Evolutionary conservation across 495 filamentous ascomycete species (phyloP).

Genomic region (Lindgomyces ingoldianus): DNA sequence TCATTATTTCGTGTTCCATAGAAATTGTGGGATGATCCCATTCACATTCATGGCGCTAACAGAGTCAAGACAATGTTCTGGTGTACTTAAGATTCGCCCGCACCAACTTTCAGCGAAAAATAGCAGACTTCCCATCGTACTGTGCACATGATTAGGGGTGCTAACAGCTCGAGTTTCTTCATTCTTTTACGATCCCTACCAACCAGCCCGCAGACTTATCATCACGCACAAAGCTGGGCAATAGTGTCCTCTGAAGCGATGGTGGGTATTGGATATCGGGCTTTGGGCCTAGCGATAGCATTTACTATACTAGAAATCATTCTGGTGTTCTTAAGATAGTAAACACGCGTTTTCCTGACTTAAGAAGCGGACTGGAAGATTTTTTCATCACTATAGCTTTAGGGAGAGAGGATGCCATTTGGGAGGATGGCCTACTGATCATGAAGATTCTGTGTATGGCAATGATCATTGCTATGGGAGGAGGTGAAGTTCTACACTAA

Average conservation of each 20-base stretch:
- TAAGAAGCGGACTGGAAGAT: conserved; percentile 29
- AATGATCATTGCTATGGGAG: conserved; percentile 15
- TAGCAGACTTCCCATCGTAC: too few relatives aligned
- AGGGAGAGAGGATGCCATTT: conserved; percentile 7
- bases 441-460: conserved; percentile 8
- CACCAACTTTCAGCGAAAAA: too few relatives aligned
- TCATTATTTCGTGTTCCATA: too few relatives aligned
- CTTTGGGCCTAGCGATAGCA: neutral
- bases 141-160: too few relatives aligned
- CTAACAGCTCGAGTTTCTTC: too few relatives aligned
- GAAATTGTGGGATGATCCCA: too few relatives aligned
- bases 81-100: too few relatives aligned
- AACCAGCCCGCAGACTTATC: too few relatives aligned
- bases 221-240: neutral
- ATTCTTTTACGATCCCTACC: neutral
- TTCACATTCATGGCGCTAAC: too few relatives aligned
- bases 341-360: conserved; percentile 2
- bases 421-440: neutral
- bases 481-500: conserved; percentile 1
- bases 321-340: conserved; percentile 14
- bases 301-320: neutral
- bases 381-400: conserved; percentile 37
- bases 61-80: too few relatives aligned
- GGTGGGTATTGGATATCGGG: neutral
- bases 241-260: conserved; percentile 1